Evolutionary conservation across 2,329 filamentous ascomycete species (phyloP).

Genomic region (Neurospora sp.): DNA sequence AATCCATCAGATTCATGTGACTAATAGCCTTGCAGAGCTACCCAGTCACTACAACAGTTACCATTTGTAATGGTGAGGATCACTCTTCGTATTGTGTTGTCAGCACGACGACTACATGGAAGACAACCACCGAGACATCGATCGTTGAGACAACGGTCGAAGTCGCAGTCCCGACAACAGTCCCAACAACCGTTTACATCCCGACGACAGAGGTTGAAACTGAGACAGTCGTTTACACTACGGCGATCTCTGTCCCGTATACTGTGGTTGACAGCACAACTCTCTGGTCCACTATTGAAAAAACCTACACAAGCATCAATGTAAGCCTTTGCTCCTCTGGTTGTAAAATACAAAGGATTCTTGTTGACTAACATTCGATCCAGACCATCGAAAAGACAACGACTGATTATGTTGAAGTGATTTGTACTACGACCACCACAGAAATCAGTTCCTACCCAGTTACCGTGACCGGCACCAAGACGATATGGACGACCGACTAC

Average conservation of each 20-base stretch:
- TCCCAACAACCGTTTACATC: neutral
- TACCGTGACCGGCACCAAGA: slow-evolving; percentile 2
- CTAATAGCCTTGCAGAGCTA: slow-evolving; percentile 11
- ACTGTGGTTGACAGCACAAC: neutral
- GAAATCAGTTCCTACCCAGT: slow-evolving; percentile 5
- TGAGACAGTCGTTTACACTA: neutral
- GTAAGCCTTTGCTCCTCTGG: neutral
- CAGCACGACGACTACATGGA: slow-evolving; percentile 14
- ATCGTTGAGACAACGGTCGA: neutral
- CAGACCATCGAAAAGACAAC: neutral
- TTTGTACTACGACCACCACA: slow-evolving; percentile 2
- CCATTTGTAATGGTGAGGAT: slow-evolving; percentile 10
- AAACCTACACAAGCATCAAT: neutral
- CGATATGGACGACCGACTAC: slow-evolving; percentile 2
- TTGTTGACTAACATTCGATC: neutral
- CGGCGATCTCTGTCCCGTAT: neutral
- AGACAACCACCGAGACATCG: slow-evolving; percentile 6
- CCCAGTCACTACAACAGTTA: slow-evolving; percentile 12
- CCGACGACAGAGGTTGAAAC: slow-evolving; percentile 1
- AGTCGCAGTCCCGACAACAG: neutral
- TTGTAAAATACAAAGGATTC: neutral
- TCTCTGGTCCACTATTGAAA: neutral
- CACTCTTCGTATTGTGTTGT: slow-evolving; percentile 9
- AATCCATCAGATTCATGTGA: neutral
- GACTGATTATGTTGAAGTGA: slow-evolving; percentile 1